Percentiles rank a stretch among this genome's conserved stretches.
These are phyloP conservation scores for Pleurotus sapidus DNA, from an alignment of 768 basidiomycete genomes.

Conservation along the genomic window DNA sequence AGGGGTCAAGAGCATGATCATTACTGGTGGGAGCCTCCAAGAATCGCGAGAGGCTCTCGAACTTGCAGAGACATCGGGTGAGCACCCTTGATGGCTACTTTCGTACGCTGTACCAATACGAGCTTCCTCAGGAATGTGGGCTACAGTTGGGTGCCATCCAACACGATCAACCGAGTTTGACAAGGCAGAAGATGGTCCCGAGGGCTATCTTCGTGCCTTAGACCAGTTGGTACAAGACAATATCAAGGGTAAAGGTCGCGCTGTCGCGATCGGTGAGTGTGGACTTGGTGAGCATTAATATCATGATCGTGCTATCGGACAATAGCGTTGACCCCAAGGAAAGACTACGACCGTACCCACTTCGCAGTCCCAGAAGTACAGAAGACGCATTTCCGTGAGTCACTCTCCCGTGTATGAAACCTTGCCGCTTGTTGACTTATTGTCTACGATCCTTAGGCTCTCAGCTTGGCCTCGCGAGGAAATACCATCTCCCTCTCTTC, in stretches of 20 bases:
- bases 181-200: slow-evolving; percentile 47
- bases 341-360: slow-evolving; percentile 77
- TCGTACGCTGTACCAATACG: background rate
- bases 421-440: background rate
- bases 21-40: slow-evolving; percentile 69
- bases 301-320: background rate
- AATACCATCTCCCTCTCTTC: slow-evolving; percentile 73
- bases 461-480: slow-evolving; percentile 66
- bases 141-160: slow-evolving; percentile 80
- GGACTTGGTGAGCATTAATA: slow-evolving; percentile 56
- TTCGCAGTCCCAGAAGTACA: slow-evolving; percentile 62
- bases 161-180: slow-evolving; percentile 73
- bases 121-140: slow-evolving; percentile 49
- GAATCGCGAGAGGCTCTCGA: slow-evolving; percentile 60
- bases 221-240: slow-evolving; percentile 50
- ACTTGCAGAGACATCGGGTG: slow-evolving; percentile 59
- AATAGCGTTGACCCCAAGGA: background rate
- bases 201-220: slow-evolving; percentile 59
- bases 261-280: slow-evolving; percentile 77
- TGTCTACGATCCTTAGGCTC: slow-evolving; percentile 26
- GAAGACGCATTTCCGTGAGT: slow-evolving; percentile 59
- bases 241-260: slow-evolving; percentile 50
- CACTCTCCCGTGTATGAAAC: background rate
- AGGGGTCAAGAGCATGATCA: slow-evolving; percentile 68
- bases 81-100: slow-evolving; percentile 10